Conservation (phyloP, 2,329 filamentous ascomycete genomes). For the Arachnopeziza araneosa region DNA sequence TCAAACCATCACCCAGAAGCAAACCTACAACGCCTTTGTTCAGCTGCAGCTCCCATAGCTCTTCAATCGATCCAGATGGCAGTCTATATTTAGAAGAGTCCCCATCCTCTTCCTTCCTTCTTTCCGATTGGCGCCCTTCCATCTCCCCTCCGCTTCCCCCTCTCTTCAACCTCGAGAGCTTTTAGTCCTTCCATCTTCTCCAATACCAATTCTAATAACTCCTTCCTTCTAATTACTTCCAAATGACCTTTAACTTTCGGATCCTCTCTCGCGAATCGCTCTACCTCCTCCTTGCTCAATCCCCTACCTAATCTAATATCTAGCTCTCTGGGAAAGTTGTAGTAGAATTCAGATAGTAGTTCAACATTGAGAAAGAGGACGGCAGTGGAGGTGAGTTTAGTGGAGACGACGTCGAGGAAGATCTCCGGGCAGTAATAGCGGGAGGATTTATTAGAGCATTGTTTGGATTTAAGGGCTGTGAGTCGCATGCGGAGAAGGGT, state of each 20-base stretch:
- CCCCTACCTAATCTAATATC: conserved; percentile 80
- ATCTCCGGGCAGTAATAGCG: conserved; percentile 97
- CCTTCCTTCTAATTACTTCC: conserved; percentile 87
- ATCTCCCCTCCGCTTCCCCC: conserved; percentile 33
- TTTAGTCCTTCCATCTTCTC: conserved; percentile 92
- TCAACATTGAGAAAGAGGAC: conserved; percentile 98
- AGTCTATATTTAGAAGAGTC: background rate
- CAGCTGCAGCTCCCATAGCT: background rate
- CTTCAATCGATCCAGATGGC: background rate
- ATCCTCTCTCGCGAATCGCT: conserved; percentile 89
- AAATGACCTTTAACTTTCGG: conserved; percentile 83
- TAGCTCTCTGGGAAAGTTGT: conserved; percentile 91
- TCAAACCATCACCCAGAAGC: background rate
- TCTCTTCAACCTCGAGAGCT: conserved; percentile 71
- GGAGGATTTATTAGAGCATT: conserved; percentile 77
- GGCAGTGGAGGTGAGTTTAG: conserved; percentile 89
- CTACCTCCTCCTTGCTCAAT: conserved; percentile 72
- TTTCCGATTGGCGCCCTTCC: conserved; percentile 9
- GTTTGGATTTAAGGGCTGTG: conserved; percentile 80
- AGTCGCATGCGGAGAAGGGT: conserved; percentile 89
- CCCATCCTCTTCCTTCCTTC: conserved; percentile 7
- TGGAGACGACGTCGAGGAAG: conserved; percentile 94
- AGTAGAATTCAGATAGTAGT: conserved; percentile 93
- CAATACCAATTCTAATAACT: conserved; percentile 84
- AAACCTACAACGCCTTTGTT: background rate